Base-by-base conservation (phyloP, 1,284 basidiomycete genomes). In the Boletus sp. region DNA sequence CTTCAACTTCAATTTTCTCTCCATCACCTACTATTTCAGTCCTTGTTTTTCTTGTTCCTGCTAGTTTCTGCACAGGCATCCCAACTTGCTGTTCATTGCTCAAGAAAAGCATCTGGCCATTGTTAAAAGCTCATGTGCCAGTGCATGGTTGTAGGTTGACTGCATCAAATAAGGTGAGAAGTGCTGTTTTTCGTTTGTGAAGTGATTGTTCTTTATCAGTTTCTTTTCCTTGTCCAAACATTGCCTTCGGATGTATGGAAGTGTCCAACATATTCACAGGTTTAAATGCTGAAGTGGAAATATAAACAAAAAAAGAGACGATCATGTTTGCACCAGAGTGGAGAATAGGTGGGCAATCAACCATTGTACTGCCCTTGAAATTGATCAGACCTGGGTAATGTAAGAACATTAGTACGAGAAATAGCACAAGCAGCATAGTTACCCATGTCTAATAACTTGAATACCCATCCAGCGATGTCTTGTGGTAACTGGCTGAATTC, bases 401-500 rank as follows among this genome's bases (percentile, higher is more conserved):
- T 52, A 46, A 62, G 21, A 58, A 55, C 38, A 54, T 27, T 30
- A 52, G n/a, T 47, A 28, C 10, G 21, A 33, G 31, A 46, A 37
- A 58, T 23, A 9, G 10, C 6, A 50, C 50, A 27, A 47, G 17
- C 23, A 48, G 54, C 6, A 27, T 7, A 68, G 78, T 50, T 21
- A 35, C 35, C 35, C n/a, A n/a, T n/a, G n/a, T n/a, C n/a, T n/a
- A n/a, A n/a, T n/a, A n/a, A n/a, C n/a, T n/a, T n/a, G n/a, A n/a
- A n/a, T n/a, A n/a, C n/a, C n/a, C n/a, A n/a, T n/a, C n/a, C n/a
- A n/a, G n/a, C 37, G 28, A 84, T 77, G 47, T 90, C 85, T 60
- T 85, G 85, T 0, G 89, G 86, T 28, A 93, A 73, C 37, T 91
- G 81, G 16, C 88, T 91, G 66, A 92, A 89, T 67, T 90, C 91